These are phyloP conservation scores for Oehlia diaphana DNA, from an alignment of 192 early-diverging fungal genomes.

Conservation along the genomic window DNA sequence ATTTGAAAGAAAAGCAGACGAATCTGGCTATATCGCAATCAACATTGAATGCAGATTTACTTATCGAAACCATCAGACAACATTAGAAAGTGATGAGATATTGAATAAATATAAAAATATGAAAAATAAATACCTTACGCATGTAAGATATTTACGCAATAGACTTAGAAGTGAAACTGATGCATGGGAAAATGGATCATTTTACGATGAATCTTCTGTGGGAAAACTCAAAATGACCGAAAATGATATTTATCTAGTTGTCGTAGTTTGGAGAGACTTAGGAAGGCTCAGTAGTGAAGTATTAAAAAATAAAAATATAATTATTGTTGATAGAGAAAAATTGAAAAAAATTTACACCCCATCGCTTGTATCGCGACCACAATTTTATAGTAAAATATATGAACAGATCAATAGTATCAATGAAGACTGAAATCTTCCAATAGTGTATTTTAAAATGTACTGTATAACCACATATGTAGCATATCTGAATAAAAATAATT, in stretches of 20 bases:
- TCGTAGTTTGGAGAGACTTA: conserved; percentile 10
- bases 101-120: conserved; percentile 6
- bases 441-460: too few relatives aligned
- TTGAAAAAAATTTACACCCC: conserved; percentile 10
- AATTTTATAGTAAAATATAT: background rate
- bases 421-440: too few relatives aligned
- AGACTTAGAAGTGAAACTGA: background rate
- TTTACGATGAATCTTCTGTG: background rate
- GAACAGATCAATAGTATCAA: background rate
- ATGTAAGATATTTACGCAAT: conserved; percentile 1
- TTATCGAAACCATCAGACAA: background rate
- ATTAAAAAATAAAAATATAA: conserved; percentile 15
- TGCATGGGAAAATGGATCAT: too few relatives aligned
- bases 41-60: background rate
- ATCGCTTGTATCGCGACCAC: conserved; percentile 5
- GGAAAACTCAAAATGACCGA: conserved; percentile 15
- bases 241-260: background rate
- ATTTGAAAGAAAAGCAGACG: conserved; percentile 9
- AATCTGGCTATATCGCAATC: background rate
- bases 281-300: background rate
- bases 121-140: background rate
- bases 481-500: too few relatives aligned
- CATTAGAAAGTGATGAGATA: conserved; percentile 7
- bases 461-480: too few relatives aligned
- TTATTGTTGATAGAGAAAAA: conserved; percentile 7